Conservation (phyloP, 2,329 filamentous ascomycete genomes). For the Xylariaceae sp. region DNA sequence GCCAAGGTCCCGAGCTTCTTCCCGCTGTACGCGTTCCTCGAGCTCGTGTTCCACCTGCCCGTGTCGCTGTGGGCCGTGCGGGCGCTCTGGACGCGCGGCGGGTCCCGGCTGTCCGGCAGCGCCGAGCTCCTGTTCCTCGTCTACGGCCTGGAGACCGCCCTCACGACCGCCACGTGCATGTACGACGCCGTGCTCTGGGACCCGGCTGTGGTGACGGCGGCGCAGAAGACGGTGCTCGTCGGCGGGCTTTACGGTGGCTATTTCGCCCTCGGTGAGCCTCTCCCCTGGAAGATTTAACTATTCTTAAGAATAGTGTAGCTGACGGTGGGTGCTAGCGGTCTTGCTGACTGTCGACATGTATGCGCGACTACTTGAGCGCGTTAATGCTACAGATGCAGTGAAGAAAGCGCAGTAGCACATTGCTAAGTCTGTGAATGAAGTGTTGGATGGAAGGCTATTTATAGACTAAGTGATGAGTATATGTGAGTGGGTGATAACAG, state of each 20-base stretch:
- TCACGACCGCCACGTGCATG: constrained; percentile 59
- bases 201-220: constrained; percentile 48
- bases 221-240: constrained; percentile 54
- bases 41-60: constrained; percentile 58
- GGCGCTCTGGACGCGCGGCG: constrained; percentile 41
- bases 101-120: constrained; percentile 34
- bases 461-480: not conserved
- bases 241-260: constrained; percentile 59
- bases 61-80: constrained; percentile 54
- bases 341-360: constrained; percentile 63
- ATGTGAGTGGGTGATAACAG: not conserved
- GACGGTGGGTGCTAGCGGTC: constrained; percentile 46
- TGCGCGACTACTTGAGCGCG: constrained; percentile 52
- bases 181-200: constrained; percentile 58
- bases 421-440: not conserved
- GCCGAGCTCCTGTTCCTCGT: constrained; percentile 58
- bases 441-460: not conserved
- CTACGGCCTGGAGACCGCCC: constrained; percentile 57
- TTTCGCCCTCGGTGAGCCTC: constrained; percentile 57
- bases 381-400: constrained; percentile 40
- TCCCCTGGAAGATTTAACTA: not conserved
- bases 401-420: constrained; percentile 50
- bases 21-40: constrained; percentile 55
- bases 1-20: constrained; percentile 54
- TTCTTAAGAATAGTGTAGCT: constrained; percentile 18